phyloP scores from a whole-genome alignment of 345 rosid species.

The Fremontodendron californicum region DNA sequence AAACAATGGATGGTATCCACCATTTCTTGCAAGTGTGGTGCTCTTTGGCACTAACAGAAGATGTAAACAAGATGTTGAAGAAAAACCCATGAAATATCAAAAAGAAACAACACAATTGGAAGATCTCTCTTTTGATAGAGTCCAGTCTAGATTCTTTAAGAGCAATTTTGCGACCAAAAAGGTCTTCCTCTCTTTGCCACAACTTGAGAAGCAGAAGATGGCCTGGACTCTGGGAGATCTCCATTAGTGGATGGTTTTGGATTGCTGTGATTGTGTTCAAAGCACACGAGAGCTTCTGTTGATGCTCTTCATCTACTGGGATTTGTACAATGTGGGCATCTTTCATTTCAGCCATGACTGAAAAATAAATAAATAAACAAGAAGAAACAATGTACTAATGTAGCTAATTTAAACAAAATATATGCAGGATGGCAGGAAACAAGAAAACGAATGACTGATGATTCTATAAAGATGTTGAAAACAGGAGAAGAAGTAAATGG shows the following conservation, averaged over 20 bases:
- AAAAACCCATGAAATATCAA: conserved; percentile 64
- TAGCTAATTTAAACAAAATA: background rate
- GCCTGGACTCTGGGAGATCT: conserved; percentile 89
- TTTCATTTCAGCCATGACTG: conserved; percentile 49
- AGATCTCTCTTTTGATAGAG: conserved; percentile 74
- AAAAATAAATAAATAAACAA: background rate
- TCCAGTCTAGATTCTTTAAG: conserved; percentile 66
- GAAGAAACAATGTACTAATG: too few relatives aligned
- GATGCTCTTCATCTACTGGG: conserved; percentile 75
- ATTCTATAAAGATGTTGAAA: background rate
- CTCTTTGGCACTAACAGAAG: conserved; percentile 28
- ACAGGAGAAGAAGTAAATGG: conserved; percentile 13
- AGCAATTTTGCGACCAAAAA: conserved; percentile 44
- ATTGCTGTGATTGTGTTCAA: conserved; percentile 46
- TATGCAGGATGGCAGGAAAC: background rate
- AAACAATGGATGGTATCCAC: conserved; percentile 75
- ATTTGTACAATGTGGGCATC: conserved; percentile 80
- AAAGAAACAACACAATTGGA: conserved; percentile 77
- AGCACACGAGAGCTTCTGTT: conserved; percentile 35
- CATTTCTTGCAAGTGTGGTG: conserved; percentile 54
- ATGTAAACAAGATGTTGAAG: conserved; percentile 56
- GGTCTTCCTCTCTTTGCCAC: conserved; percentile 89
- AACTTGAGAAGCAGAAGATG: conserved; percentile 84
- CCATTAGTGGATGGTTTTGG: conserved; percentile 84
- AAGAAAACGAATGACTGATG: background rate